Evolutionary conservation across 176 grass and related monocot genomes (phyloP).

Genomic region (Metroxylon sagu): DNA sequence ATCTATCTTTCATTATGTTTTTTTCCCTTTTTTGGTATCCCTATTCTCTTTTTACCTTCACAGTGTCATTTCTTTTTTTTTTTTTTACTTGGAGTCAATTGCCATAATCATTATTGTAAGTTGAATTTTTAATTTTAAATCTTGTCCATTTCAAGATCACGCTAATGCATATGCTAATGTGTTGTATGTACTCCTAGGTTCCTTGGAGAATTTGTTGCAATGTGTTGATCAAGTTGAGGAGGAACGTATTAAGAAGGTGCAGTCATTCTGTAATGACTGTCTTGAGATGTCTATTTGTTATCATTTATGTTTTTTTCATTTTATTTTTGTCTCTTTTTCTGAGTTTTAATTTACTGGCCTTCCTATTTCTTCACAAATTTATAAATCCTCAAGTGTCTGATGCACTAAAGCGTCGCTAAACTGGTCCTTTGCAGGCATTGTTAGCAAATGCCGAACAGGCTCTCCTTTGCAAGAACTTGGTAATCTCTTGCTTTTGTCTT

Average conservation of each 20-base stretch:
- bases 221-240: constrained; percentile 72
- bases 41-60: no score
- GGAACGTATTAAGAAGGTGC: constrained; percentile 64
- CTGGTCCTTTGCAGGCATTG: constrained; percentile 50
- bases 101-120: no score
- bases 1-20: no score
- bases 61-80: no score
- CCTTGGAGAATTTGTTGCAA: constrained; percentile 76
- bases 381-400: no score
- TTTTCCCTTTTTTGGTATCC: no score
- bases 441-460: constrained; percentile 59
- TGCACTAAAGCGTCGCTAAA: not conserved
- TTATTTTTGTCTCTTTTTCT: not conserved
- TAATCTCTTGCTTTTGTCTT: constrained; percentile 24
- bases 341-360: no score
- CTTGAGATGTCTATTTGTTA: not conserved
- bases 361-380: no score
- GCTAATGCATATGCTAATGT: no score
- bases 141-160: no score
- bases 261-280: not conserved
- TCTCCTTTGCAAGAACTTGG: constrained; percentile 87
- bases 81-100: no score
- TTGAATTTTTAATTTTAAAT: no score
- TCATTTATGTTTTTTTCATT: not conserved
- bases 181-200: constrained; percentile 42